These are phyloP conservation scores for Lactifluus volemus DNA, from an alignment of 768 basidiomycete genomes.

Conservation along the genomic window DNA sequence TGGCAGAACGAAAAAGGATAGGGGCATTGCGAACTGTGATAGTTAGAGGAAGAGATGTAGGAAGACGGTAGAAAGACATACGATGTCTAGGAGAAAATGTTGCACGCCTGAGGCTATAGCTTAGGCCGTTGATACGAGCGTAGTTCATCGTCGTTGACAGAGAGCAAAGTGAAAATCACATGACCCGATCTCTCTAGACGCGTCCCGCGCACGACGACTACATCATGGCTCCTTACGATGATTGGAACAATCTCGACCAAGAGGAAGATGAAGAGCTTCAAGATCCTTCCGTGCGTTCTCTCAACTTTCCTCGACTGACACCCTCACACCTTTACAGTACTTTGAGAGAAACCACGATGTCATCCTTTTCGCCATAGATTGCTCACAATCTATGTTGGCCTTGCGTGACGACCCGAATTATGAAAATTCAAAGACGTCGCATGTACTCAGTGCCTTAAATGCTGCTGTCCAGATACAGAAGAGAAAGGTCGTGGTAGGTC, in stretches of 20 bases:
- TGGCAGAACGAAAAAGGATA: constrained; percentile 5
- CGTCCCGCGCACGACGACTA: too few species aligned
- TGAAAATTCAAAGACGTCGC: constrained; percentile 61
- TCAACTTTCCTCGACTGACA: neutral
- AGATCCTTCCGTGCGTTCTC: constrained; percentile 44
- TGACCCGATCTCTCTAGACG: too few species aligned
- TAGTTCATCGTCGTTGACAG: constrained; percentile 26
- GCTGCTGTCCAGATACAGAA: constrained; percentile 83
- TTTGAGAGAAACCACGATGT: constrained; percentile 75
- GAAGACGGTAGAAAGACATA: constrained; percentile 18
- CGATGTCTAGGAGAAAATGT: constrained; percentile 31
- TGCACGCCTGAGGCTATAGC: constrained; percentile 45
- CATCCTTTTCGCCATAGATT: constrained; percentile 93
- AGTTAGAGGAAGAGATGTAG: neutral
- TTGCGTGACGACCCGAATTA: constrained; percentile 56
- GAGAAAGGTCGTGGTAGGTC: constrained; percentile 81
- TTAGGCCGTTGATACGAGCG: constrained; percentile 46
- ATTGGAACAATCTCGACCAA: constrained; percentile 73
- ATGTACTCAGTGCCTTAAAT: constrained; percentile 71
- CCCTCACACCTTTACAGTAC: constrained; percentile 32
- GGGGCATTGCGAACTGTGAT: constrained; percentile 18
- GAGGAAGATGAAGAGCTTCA: constrained; percentile 81
- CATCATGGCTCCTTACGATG: constrained; percentile 61
- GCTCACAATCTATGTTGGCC: constrained; percentile 81
- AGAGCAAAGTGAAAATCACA: too few species aligned